Evolutionary conservation across 1,139 yeast genomes (phyloP).

Genomic region (Candida frijolesensis): DNA sequence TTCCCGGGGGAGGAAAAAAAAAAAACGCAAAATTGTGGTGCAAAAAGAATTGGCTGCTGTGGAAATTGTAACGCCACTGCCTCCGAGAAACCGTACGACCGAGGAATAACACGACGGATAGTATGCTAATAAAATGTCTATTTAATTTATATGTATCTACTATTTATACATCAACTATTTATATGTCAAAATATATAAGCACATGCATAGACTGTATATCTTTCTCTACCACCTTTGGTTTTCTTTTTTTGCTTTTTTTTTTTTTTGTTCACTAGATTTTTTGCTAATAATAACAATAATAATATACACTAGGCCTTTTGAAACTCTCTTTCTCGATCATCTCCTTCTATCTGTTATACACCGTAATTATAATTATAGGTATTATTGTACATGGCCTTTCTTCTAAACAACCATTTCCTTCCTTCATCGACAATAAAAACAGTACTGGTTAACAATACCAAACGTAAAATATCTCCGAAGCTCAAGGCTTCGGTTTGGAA

Average conservation of each 20-base stretch:
- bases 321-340: too few relatives aligned
- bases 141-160: background rate
- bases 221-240: too few relatives aligned
- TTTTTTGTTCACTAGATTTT: too few relatives aligned
- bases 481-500: conserved; percentile 92
- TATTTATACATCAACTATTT: background rate
- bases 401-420: conserved; percentile 47
- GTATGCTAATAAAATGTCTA: background rate
- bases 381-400: conserved; percentile 13
- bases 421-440: conserved; percentile 86
- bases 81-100: too few relatives aligned
- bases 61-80: too few relatives aligned
- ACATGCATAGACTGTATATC: too few relatives aligned
- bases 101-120: too few relatives aligned
- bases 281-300: too few relatives aligned
- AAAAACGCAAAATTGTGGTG: too few relatives aligned
- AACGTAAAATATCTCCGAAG: conserved; percentile 64
- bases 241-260: too few relatives aligned
- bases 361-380: conserved; percentile 16
- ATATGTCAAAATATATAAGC: background rate
- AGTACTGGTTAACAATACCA: conserved; percentile 67
- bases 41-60: too few relatives aligned
- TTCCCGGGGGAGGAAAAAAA: background rate
- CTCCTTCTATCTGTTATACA: conserved; percentile 6
- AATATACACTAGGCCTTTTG: too few relatives aligned